phyloP scores from a whole-genome alignment of 345 rosid species.

The Balakata baccata region DNA sequence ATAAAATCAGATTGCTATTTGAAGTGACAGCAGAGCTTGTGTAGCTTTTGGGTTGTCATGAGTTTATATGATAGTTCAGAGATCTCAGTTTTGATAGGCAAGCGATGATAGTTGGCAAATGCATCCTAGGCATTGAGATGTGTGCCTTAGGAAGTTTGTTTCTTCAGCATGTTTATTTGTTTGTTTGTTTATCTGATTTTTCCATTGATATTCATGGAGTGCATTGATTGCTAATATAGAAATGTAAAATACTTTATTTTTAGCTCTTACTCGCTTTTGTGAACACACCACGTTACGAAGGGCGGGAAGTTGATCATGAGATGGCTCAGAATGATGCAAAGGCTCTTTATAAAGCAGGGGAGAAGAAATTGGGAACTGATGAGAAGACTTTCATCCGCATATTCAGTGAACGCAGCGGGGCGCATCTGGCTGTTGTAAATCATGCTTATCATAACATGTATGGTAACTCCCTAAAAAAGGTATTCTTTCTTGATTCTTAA shows the following conservation, averaged over 20 bases:
- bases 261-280: slow-evolving; percentile 59
- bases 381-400: slow-evolving; percentile 54
- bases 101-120: neutral
- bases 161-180: neutral
- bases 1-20: too few species aligned
- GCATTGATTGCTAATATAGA: slow-evolving; percentile 8
- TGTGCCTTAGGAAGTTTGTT: neutral
- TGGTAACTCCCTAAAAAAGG: slow-evolving; percentile 57
- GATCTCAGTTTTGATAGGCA: too few species aligned
- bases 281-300: slow-evolving; percentile 47
- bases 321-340: slow-evolving; percentile 49
- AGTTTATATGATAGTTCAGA: too few species aligned
- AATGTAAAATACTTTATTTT: slow-evolving; percentile 16
- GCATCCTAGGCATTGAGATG: neutral
- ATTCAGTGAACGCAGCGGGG: slow-evolving; percentile 56
- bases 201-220: neutral
- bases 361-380: slow-evolving; percentile 65
- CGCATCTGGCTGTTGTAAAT: slow-evolving; percentile 53
- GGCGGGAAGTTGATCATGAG: slow-evolving; percentile 44
- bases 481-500: slow-evolving; percentile 12
- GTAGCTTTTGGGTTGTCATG: too few species aligned
- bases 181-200: slow-evolving; percentile 5
- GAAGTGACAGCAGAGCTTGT: too few species aligned
- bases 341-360: slow-evolving; percentile 62
- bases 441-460: slow-evolving; percentile 41